phyloP scores from a whole-genome alignment of 208 protist species.

The Leishmania gerbilli region DNA sequence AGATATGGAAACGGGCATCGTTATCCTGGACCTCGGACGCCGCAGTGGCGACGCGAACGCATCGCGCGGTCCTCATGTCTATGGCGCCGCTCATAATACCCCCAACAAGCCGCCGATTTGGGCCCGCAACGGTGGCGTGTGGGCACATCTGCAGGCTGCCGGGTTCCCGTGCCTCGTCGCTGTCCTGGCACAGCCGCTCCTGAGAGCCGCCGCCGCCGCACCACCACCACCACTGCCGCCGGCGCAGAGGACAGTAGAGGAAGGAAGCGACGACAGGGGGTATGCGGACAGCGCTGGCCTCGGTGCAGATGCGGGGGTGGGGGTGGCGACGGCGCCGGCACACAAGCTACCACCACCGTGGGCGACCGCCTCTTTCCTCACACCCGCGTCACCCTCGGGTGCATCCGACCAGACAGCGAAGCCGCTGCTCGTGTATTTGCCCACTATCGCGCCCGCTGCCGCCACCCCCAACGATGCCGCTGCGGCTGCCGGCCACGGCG shows the following conservation, averaged over 20 bases:
- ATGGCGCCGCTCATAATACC: background rate
- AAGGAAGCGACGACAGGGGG: background rate
- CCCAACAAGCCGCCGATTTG: background rate
- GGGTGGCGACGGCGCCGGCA: background rate
- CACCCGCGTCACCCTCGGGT: background rate
- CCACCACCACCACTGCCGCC: background rate
- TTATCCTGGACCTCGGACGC: slow-evolving; percentile 14
- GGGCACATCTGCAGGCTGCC: background rate
- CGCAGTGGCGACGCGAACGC: background rate
- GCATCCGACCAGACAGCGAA: background rate
- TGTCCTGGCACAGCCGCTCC: slow-evolving; percentile 3
- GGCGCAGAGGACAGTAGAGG: background rate
- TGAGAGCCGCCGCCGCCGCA: background rate
- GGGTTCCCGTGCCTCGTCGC: slow-evolving; percentile 24
- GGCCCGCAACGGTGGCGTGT: background rate
- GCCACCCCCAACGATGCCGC: background rate
- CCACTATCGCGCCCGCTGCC: background rate
- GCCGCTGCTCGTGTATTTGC: background rate
- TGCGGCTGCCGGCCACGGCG: background rate
- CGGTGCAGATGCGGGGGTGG: background rate
- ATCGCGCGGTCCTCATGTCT: background rate
- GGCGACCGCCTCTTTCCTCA: background rate
- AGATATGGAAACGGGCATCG: background rate
- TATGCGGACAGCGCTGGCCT: background rate
- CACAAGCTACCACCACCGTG: background rate